Conservation (phyloP, 768 basidiomycete genomes). For the Pulveroboletus sp. region DNA sequence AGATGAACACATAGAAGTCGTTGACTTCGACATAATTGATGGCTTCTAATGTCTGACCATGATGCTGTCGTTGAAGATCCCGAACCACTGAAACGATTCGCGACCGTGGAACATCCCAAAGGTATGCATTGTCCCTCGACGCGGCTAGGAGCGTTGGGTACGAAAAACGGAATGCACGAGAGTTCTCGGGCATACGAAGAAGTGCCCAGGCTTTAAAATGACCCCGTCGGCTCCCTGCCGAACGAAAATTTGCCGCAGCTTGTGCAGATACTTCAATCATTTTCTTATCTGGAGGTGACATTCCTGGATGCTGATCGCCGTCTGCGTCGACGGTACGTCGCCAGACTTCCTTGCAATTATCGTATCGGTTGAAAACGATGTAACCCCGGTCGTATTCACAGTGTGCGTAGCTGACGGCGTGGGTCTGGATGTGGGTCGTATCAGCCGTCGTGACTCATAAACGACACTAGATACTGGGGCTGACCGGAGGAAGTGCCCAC, state of each 20-base stretch:
- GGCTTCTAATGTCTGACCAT: conserved; percentile 26
- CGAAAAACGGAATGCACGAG: conserved; percentile 58
- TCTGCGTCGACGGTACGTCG: conserved; percentile 38
- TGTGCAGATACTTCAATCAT: conserved; percentile 19
- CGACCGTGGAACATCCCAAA: conserved; percentile 60
- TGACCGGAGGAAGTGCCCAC: conserved; percentile 60
- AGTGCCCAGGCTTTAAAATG: conserved; percentile 63
- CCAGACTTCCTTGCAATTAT: conserved; percentile 68
- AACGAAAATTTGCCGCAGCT: conserved; percentile 15
- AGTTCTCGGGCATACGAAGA: conserved; percentile 41
- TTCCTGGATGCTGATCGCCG: conserved; percentile 13
- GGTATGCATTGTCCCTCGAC: conserved; percentile 39
- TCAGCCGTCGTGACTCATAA: neutral
- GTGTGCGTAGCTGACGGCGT: conserved; percentile 45
- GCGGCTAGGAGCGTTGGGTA: conserved; percentile 61
- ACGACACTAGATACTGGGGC: conserved; percentile 14
- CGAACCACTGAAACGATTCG: conserved; percentile 39
- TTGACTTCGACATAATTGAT: conserved; percentile 67
- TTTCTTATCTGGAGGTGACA: conserved; percentile 32
- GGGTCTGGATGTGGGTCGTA: conserved; percentile 2
- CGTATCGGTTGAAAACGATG: conserved; percentile 60
- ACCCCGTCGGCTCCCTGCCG: conserved; percentile 32
- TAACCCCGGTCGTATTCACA: conserved; percentile 71
- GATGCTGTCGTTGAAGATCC: conserved; percentile 16
- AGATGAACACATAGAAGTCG: conserved; percentile 54